Conservation (phyloP, 78 protist species). For the Emiliania huxleyi region DNA sequence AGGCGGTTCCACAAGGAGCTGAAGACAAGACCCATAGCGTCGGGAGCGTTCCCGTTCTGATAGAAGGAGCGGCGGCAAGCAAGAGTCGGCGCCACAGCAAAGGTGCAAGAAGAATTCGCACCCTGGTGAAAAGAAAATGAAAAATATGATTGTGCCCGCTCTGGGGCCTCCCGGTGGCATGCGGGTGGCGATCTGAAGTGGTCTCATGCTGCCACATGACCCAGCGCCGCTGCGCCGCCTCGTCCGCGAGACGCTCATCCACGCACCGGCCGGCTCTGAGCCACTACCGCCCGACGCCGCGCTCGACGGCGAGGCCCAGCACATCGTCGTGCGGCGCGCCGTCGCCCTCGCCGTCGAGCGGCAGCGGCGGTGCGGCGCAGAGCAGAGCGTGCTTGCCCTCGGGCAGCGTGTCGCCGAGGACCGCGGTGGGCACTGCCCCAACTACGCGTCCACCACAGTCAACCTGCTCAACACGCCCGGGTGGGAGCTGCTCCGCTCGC, state of each 20-base stretch:
- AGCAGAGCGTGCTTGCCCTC: neutral
- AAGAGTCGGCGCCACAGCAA: too few relatives aligned
- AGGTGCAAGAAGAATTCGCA: too few relatives aligned
- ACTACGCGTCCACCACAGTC: neutral
- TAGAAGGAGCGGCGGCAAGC: too few relatives aligned
- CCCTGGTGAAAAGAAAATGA: too few relatives aligned
- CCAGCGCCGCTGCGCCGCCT: neutral
- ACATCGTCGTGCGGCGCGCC: neutral
- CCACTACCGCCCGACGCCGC: neutral
- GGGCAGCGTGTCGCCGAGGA: neutral
- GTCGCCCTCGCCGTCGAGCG: neutral
- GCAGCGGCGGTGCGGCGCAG: too few relatives aligned
- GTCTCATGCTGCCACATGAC: neutral
- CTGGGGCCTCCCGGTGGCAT: too few relatives aligned
- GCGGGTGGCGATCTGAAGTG: too few relatives aligned
- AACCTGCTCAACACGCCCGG: neutral
- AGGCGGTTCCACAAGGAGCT: neutral
- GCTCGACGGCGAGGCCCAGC: neutral
- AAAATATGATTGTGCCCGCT: too few relatives aligned
- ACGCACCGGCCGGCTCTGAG: neutral
- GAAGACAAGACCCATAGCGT: constrained; percentile 37
- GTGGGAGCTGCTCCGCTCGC: neutral
- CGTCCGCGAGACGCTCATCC: neutral
- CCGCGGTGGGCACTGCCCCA: neutral
- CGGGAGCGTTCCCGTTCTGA: too few relatives aligned